Evolutionary conservation across 169 alveolate species (phyloP), one percentile per base, ranked within the genome.

Genomic region (Cryptosporidium felis): DNA sequence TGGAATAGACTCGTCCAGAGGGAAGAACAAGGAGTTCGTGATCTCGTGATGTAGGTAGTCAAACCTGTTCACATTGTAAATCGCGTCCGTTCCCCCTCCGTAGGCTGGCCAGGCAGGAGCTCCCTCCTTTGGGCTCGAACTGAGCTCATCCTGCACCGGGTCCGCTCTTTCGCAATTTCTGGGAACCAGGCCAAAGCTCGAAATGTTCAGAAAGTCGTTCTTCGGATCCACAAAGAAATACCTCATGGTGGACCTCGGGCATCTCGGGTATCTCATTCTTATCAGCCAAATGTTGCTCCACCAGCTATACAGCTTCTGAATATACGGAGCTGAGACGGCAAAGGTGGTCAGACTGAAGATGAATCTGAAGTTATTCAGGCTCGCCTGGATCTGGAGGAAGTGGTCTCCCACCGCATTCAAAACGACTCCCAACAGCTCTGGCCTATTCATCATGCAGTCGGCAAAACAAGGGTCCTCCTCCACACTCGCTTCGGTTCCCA

Each of bases 271-370:
- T 18, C 85, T 49, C 67, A 74, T 74, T 32, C 66, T 49, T 10
- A 74, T 74, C 21, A 40, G 28, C 85, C 85, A 74, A 16, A 74
- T 53, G 23, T 74, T 67, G 14, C 56, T 74, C 85, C 85, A 74
- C 85, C 85, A 74, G 28, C 85, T 74, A 21, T 38, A 16, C 6
- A 74, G 38, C 5, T 42, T 74, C 41, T 74, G 56, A 6, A 74
- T 74, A 49, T 74, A 74, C 14, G 67, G 67, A 40, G 67, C 28
- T 5, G 85, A 74, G 18, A 74, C 59, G 1, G 65, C 36, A 53
- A 74, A 49, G 18, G 85, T 74, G 4, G 85, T 53, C n/a, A 74
- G 28, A 23, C 85, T 74, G 41, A 74, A 74, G 2, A 74, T 74
- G n/a, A 74, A 74, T 74, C 85, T 74, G 41, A 74, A 74, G 28